Percentiles rank a stretch among this genome's conserved stretches.
phyloP scores from a whole-genome alignment of 192 early-diverging fungal genomes.

The Podila minutissima region DNA sequence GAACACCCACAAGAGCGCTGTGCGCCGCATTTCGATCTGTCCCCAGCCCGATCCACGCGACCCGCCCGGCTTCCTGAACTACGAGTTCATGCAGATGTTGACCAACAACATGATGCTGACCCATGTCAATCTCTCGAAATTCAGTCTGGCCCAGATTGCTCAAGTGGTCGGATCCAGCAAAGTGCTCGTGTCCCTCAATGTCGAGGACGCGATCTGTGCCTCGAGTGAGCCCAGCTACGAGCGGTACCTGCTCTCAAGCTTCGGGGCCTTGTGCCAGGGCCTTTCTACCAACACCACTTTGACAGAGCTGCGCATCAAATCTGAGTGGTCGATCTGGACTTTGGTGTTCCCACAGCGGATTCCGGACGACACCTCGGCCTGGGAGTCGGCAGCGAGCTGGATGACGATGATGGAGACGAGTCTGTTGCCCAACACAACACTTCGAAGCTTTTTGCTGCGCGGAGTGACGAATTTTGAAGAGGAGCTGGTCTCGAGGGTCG shows the following conservation, averaged over 20 bases:
- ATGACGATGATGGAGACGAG: constrained; percentile 25
- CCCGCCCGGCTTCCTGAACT: constrained; percentile 18
- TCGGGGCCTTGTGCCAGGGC: constrained; percentile 20
- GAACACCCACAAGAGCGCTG: not conserved
- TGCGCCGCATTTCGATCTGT: constrained; percentile 22
- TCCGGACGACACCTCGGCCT: constrained; percentile 1
- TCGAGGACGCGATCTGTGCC: constrained; percentile 22
- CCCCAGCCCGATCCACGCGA: constrained; percentile 3
- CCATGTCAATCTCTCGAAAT: constrained; percentile 21
- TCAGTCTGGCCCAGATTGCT: constrained; percentile 17
- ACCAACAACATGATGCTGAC: constrained; percentile 22
- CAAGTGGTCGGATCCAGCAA: constrained; percentile 29
- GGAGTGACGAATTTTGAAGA: constrained; percentile 49
- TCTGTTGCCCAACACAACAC: constrained; percentile 9
- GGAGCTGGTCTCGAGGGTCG: constrained; percentile 6
- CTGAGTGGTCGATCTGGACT: constrained; percentile 35
- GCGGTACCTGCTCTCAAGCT: constrained; percentile 8
- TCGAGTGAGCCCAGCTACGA: constrained; percentile 14
- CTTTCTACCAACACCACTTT: constrained; percentile 9
- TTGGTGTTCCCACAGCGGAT: constrained; percentile 16
- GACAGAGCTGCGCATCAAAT: constrained; percentile 31
- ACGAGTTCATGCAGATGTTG: constrained; percentile 26
- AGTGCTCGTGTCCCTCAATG: constrained; percentile 15
- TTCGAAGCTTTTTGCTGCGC: constrained; percentile 21
- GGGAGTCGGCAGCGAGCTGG: constrained; percentile 16